Evolutionary conservation across 768 basidiomycete species (phyloP).

Genomic region (Rhodotorula taiwanensis): DNA sequence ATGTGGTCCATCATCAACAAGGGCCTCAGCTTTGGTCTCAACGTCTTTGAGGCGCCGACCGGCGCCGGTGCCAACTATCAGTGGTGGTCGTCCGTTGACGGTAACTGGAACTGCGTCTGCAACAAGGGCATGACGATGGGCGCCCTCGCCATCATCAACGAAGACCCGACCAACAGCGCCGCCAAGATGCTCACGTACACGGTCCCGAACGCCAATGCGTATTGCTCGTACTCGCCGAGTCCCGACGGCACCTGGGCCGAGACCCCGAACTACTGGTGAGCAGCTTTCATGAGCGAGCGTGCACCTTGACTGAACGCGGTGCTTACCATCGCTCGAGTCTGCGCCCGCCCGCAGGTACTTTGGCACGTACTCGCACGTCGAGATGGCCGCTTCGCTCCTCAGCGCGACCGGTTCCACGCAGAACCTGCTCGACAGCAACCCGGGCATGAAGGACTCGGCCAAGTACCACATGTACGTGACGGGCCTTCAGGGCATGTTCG

Average conservation of each 20-base stretch:
- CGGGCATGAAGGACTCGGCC: constrained; percentile 65
- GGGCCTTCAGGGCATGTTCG: constrained; percentile 43
- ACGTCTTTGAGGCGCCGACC: constrained; percentile 19
- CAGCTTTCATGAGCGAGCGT: background rate
- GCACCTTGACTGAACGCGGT: too few species aligned
- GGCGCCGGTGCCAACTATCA: constrained; percentile 15
- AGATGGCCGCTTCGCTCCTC: constrained; percentile 73
- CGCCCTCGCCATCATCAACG: constrained; percentile 71
- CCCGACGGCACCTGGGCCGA: constrained; percentile 87
- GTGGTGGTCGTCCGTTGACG: constrained; percentile 45
- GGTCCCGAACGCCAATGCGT: constrained; percentile 64
- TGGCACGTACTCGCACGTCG: constrained; percentile 52
- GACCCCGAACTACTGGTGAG: constrained; percentile 86
- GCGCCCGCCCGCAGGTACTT: constrained; percentile 34
- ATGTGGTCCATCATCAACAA: constrained; percentile 65
- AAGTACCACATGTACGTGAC: constrained; percentile 74
- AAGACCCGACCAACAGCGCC: constrained; percentile 70
- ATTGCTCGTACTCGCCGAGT: constrained; percentile 55
- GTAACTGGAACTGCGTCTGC: constrained; percentile 98
- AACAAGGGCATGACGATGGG: constrained; percentile 84
- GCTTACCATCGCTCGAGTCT: background rate
- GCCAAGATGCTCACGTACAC: constrained; percentile 60
- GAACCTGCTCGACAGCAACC: constrained; percentile 63
- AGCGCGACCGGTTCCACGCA: constrained; percentile 80
- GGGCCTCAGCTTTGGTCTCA: constrained; percentile 53